These are phyloP conservation scores for Plasmodium knowlesi DNA, from an alignment of 169 alveolate genomes.

Conservation along the genomic window DNA sequence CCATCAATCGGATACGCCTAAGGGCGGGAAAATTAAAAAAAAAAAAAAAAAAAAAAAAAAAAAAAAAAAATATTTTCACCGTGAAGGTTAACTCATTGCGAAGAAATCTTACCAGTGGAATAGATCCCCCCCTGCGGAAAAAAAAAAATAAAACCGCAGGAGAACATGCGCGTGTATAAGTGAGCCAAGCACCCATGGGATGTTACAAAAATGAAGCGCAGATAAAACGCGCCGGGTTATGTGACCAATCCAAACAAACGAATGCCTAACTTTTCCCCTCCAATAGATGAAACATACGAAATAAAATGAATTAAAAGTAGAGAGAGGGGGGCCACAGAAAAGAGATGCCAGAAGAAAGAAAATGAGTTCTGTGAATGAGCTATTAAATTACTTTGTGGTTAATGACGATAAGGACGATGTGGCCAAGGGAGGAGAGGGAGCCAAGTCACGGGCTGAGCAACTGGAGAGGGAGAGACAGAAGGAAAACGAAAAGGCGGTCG, in stretches of 20 bases:
- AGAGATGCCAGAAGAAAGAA: background rate
- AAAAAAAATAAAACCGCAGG: background rate
- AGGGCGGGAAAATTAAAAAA: background rate
- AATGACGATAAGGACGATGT: slow-evolving; percentile 27
- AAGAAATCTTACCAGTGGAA: background rate
- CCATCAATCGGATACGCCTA: background rate
- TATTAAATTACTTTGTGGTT: slow-evolving; percentile 52
- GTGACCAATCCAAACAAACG: background rate
- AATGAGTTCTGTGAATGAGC: slow-evolving; percentile 70
- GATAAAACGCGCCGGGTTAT: background rate
- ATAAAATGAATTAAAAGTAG: slow-evolving; percentile 2
- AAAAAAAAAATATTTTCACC: background rate
- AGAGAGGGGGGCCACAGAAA: background rate
- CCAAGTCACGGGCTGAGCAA: background rate
- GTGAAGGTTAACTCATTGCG: background rate
- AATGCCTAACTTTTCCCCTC: background rate
- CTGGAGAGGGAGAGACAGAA: slow-evolving; percentile 6
- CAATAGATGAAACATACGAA: background rate
- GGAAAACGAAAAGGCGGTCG: slow-evolving; percentile 6
- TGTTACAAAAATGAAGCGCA: background rate
- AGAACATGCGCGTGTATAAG: background rate
- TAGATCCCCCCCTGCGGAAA: background rate
- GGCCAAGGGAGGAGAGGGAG: background rate
- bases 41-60: background rate
- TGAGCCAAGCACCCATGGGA: background rate